Conservation (phyloP, 2,329 filamentous ascomycete genomes). For the Sporothrix brasiliensis region DNA sequence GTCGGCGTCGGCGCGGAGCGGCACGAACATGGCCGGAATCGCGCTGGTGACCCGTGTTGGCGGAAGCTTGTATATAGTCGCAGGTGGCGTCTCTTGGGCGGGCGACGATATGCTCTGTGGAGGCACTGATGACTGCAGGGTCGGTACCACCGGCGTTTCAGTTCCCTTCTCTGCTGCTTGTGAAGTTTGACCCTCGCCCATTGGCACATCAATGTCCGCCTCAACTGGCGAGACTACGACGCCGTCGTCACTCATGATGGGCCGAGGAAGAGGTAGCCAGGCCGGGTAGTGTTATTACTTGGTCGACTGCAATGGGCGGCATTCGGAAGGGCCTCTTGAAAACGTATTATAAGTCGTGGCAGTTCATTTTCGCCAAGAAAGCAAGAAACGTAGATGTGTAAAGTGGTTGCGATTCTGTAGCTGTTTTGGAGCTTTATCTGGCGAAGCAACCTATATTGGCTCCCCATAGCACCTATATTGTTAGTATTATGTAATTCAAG, state of each 20-base stretch:
- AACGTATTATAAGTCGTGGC: neutral
- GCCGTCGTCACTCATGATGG: conserved; percentile 13
- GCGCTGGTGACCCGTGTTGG: conserved; percentile 39
- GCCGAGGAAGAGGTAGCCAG: neutral
- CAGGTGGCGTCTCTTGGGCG: neutral
- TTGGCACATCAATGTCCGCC: neutral
- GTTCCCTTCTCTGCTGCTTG: neutral
- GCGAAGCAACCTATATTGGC: neutral
- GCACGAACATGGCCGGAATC: conserved; percentile 44
- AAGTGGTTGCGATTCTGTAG: neutral
- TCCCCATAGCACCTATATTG: neutral
- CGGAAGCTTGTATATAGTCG: neutral
- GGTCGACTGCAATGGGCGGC: too few species aligned
- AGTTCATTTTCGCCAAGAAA: neutral
- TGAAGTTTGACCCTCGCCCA: neutral
- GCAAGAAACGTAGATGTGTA: neutral
- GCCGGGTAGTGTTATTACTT: too few species aligned
- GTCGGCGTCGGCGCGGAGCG: conserved; percentile 39
- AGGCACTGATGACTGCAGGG: neutral
- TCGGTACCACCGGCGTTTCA: neutral
- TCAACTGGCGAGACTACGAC: conserved; percentile 27
- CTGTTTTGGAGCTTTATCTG: neutral
- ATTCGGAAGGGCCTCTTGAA: too few species aligned
- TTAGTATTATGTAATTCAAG: conserved; percentile 21
- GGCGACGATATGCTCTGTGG: neutral